Conservation (phyloP, 1,284 basidiomycete species). For the Leccinum subrobustum region DNA sequence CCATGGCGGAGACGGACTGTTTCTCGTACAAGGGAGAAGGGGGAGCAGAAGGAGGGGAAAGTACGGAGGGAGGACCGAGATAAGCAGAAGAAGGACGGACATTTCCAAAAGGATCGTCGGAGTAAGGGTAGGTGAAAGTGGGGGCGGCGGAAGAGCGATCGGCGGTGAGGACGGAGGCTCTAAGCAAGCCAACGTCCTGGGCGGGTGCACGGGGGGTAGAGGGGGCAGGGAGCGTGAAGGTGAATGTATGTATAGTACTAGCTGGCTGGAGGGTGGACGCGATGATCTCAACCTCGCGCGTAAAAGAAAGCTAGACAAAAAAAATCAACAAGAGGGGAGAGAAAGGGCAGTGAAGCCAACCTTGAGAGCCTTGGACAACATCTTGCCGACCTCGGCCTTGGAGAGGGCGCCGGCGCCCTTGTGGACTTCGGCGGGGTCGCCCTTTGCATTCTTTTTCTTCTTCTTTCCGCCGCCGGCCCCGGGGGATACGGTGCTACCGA, state of each 20-base stretch:
- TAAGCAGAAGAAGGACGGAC: constrained; percentile 72
- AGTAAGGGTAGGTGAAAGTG: constrained; percentile 67
- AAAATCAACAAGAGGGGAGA: constrained; percentile 1
- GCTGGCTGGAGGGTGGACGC: constrained; percentile 89
- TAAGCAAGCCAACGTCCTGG: constrained; percentile 64
- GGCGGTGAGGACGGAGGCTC: constrained; percentile 66
- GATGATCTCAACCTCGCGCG: constrained; percentile 92
- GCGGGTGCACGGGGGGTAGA: constrained; percentile 68
- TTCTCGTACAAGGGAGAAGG: constrained; percentile 41
- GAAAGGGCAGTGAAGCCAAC: constrained; percentile 38
- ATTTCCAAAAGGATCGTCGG: constrained; percentile 71
- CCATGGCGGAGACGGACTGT: constrained; percentile 36
- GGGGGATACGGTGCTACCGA: constrained; percentile 84
- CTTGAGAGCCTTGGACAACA: constrained; percentile 89
- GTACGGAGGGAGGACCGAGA: constrained; percentile 65
- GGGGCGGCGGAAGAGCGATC: constrained; percentile 58
- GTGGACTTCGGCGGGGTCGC: constrained; percentile 59
- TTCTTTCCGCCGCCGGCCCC: constrained; percentile 65
- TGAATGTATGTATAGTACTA: constrained; percentile 91
- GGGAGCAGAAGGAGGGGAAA: constrained; percentile 44
- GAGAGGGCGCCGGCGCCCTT: constrained; percentile 72
- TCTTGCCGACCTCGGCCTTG: constrained; percentile 83
- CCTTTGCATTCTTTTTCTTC: constrained; percentile 65
- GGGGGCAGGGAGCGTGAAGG: constrained; percentile 77
- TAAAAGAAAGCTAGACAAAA: constrained; percentile 71